Base-by-base conservation (phyloP, 768 basidiomycete genomes). In the Ephemerocybe angulata region DNA sequence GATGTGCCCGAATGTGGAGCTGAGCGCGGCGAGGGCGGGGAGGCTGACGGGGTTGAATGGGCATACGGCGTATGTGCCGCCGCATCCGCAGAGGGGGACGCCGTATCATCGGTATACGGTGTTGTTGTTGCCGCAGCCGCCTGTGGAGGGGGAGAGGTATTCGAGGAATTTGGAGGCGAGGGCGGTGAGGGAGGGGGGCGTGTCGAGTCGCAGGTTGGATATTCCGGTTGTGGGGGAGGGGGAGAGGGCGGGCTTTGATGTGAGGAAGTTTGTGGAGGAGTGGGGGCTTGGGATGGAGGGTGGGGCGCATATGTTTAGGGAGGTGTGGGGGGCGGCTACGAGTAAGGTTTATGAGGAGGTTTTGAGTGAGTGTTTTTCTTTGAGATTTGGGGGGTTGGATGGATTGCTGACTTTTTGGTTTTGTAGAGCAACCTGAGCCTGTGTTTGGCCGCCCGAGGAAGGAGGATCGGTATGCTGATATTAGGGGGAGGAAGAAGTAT, bases 31-130 rank as follows among this genome's bases (percentile, higher is more conserved):
- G n/a, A 75, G 64, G 61, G 69, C 72, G 62, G 53, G 64, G 60
- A 74, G 74, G 44, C 67, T 83, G 50, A 60, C 70, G 3, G 63
- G 76, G 33, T 63, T 78, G 50, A 74, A 81, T 58, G 68, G 76
- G 1, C 88, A 90, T 66, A 88, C 87, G 5, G 72, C 73, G 24
- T 98, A 95, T 69, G 75, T 95, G 59, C 90, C 96, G 4, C 97
- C 95, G 3, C 93, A 97, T 60, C 96, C 96, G 3, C 89, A 93
- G 66, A 81, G 81, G 33, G 93, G 94, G 48, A 88, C 93, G 11
- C 83, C 84, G 0, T 93, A 91, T 70, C 96, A 99, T 71, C 92
- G 96, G 58, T 97, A 96, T 68, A 81, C 84, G 8, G 61, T 87
- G 41, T 73, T 96, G 27, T 73, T 96, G 27, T 77, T 95, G 44